Conservation (phyloP, 2,329 filamentous ascomycete species). For the Rutstroemia sp. region DNA sequence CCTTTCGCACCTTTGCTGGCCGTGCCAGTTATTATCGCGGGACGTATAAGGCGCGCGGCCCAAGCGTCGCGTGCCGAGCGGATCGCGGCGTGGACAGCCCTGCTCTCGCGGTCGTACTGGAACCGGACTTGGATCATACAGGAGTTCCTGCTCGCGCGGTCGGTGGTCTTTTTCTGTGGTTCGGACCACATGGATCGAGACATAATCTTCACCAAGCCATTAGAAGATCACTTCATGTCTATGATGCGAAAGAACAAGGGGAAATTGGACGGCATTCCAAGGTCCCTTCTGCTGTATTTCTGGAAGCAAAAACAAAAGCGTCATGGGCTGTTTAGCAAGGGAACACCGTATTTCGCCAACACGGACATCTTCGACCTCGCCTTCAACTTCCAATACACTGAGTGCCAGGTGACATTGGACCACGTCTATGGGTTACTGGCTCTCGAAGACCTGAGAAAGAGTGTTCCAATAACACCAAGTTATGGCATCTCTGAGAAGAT, state of each 20-base stretch:
- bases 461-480: not conserved
- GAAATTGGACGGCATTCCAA: not conserved
- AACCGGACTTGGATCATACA: constrained; percentile 9
- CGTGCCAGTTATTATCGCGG: not conserved
- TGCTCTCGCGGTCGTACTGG: constrained; percentile 7
- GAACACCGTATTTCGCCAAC: not conserved
- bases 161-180: not conserved
- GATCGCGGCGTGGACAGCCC: constrained; percentile 3
- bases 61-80: not conserved
- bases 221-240: not conserved
- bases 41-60: not conserved
- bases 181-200: not conserved
- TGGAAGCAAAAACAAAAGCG: constrained; percentile 1
- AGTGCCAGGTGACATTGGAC: constrained; percentile 1
- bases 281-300: not conserved
- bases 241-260: constrained; percentile 4
- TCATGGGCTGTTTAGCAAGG: not conserved
- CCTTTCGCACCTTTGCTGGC: not conserved
- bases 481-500: not conserved
- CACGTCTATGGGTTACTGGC: constrained; percentile 1
- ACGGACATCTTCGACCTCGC: not conserved
- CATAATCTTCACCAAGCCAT: not conserved
- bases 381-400: constrained; percentile 3
- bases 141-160: constrained; percentile 4
- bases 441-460: not conserved